These are phyloP conservation scores for Amyloporia xantha DNA, from an alignment of 768 basidiomycete genomes.

Conservation along the genomic window DNA sequence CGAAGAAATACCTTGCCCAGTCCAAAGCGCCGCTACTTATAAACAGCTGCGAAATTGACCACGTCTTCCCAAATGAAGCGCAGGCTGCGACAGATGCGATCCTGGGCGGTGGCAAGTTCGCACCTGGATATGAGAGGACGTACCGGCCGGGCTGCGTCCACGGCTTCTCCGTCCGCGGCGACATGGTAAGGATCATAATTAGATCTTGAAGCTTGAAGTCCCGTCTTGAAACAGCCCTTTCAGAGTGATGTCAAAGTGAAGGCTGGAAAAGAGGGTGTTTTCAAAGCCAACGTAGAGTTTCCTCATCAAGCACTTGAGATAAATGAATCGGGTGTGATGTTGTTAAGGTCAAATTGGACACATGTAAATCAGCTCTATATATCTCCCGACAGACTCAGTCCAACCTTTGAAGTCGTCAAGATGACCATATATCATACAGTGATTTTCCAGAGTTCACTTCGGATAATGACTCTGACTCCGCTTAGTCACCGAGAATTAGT, in stretches of 20 bases:
- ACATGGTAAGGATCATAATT: constrained; percentile 17
- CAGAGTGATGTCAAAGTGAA: constrained; percentile 40
- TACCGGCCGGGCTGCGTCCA: constrained; percentile 26
- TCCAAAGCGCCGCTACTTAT: constrained; percentile 38
- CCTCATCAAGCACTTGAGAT: constrained; percentile 32
- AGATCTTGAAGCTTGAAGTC: not conserved
- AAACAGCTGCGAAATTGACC: constrained; percentile 33
- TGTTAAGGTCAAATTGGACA: not conserved
- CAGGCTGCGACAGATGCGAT: constrained; percentile 32
- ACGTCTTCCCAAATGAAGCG: constrained; percentile 26
- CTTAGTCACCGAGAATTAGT: no score
- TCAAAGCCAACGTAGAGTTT: constrained; percentile 51
- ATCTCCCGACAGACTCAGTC: no score
- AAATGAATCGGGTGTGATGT: not conserved
- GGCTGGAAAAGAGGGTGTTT: constrained; percentile 56
- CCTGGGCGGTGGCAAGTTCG: constrained; percentile 33
- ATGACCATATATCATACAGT: no score
- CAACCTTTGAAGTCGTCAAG: no score
- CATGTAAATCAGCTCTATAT: no score
- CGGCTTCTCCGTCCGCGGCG: constrained; percentile 38
- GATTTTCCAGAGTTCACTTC: no score
- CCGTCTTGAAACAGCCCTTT: not conserved
- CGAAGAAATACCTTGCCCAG: constrained; percentile 25
- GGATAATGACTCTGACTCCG: no score
- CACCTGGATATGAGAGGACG: constrained; percentile 32